Conservation (phyloP, 257 asterid species). For the Lithospermum erythrorhizon region DNA sequence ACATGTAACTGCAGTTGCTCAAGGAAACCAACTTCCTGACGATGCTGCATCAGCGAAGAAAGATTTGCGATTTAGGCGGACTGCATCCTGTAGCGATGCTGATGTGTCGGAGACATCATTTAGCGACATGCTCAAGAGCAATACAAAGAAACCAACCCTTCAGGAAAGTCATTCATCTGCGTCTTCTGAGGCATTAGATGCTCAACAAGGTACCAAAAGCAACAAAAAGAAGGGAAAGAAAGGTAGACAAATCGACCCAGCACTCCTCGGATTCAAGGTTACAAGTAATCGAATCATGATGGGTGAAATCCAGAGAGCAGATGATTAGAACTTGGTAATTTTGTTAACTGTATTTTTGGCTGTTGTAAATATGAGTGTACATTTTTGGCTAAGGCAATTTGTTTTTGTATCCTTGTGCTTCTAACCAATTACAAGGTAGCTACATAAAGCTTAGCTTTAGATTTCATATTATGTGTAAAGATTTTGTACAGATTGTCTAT, state of each 20-base stretch:
- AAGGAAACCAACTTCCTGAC: constrained; percentile 35
- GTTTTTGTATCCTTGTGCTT: not conserved
- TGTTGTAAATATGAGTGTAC: not conserved
- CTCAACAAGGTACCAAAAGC: constrained; percentile 34
- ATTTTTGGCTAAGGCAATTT: not conserved
- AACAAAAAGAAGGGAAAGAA: constrained; percentile 92
- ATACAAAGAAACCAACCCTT: constrained; percentile 39
- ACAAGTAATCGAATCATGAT: constrained; percentile 94
- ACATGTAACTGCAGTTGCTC: constrained; percentile 24
- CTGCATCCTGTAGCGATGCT: constrained; percentile 64
- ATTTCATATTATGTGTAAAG: not conserved
- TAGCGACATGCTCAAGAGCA: constrained; percentile 96
- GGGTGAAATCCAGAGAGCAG: constrained; percentile 94
- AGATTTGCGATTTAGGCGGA: constrained; percentile 53
- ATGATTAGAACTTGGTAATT: constrained; percentile 32
- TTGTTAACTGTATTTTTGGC: not conserved
- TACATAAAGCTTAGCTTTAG: not conserved
- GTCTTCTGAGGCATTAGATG: constrained; percentile 32
- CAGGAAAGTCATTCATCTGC: constrained; percentile 38
- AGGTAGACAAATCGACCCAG: constrained; percentile 96
- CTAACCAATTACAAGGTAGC: too few species aligned
- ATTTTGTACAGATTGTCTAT: not conserved
- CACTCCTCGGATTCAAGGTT: constrained; percentile 97
- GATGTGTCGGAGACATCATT: constrained; percentile 82
- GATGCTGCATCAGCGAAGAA: constrained; percentile 30